phyloP scores from a whole-genome alignment of 352 stramenopile species.

The Aphanomyces astaci region DNA sequence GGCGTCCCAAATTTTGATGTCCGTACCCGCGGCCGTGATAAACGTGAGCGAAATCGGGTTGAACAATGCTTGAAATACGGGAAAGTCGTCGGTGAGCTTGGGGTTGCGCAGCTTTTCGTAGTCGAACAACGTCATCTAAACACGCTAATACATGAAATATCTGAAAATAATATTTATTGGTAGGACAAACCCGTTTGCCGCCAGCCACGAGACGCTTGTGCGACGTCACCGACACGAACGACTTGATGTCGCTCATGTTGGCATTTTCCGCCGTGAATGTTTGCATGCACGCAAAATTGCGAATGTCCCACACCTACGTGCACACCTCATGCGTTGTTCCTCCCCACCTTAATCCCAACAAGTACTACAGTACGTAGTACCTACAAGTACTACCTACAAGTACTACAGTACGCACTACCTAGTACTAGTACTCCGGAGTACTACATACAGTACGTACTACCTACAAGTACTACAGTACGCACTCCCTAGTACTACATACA shows the following conservation, averaged over 20 bases:
- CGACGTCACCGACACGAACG: constrained; percentile 56
- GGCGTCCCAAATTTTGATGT: constrained; percentile 86
- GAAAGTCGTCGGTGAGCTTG: constrained; percentile 77
- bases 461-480: no score
- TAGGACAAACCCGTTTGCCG: constrained; percentile 47
- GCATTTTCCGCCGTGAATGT: constrained; percentile 64
- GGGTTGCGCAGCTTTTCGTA: constrained; percentile 84
- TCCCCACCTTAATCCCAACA: no score
- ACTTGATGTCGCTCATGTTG: constrained; percentile 57
- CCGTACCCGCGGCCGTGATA: constrained; percentile 61
- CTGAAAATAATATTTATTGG: no score
- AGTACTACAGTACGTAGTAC: no score
- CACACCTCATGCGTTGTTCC: no score
- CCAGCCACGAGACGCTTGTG: constrained; percentile 70
- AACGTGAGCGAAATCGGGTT: constrained; percentile 84
- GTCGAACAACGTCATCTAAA: constrained; percentile 76
- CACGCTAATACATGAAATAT: no score
- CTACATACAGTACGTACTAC: no score
- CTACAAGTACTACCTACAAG: no score
- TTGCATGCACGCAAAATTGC: constrained; percentile 85
- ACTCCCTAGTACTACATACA: no score
- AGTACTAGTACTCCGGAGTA: no score
- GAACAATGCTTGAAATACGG: constrained; percentile 72
- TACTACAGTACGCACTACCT: no score
- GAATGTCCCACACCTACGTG: constrained; percentile 79